Conservation (phyloP, 106 monocot genomes). For the Chionographis japonica region DNA sequence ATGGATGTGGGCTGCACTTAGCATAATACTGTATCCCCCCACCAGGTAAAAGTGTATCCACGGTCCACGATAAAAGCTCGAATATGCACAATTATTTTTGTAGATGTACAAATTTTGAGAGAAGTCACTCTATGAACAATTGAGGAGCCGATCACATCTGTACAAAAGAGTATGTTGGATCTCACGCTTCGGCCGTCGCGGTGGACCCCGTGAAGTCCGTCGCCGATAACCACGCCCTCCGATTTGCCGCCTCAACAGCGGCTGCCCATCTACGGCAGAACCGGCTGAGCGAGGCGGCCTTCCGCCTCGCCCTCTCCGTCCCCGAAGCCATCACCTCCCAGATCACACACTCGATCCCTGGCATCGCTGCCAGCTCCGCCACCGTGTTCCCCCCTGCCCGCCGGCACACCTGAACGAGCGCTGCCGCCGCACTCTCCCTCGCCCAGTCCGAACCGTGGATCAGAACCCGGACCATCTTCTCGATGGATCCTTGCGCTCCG, state of each 20-base stretch:
- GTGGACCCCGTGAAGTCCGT: background rate
- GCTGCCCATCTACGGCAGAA: constrained; percentile 55
- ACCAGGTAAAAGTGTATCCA: background rate
- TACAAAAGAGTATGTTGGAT: background rate
- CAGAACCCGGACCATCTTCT: constrained; percentile 40
- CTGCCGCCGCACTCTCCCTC: constrained; percentile 62
- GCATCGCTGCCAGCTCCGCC: constrained; percentile 26
- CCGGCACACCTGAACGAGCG: constrained; percentile 40
- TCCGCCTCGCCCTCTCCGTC: constrained; percentile 52
- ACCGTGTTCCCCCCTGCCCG: constrained; percentile 14
- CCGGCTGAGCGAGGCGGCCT: constrained; percentile 72
- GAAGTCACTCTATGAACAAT: constrained; percentile 3
- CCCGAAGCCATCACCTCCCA: constrained; percentile 81
- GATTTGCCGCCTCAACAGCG: constrained; percentile 20
- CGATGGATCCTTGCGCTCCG: constrained; percentile 16
- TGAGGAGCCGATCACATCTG: background rate
- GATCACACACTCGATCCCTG: constrained; percentile 80
- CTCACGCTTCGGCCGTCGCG: background rate
- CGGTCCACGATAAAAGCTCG: background rate
- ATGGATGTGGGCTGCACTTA: too few species aligned
- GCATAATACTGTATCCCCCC: too few species aligned
- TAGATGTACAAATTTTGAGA: background rate
- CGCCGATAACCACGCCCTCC: constrained; percentile 9
- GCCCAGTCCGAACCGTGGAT: constrained; percentile 56
- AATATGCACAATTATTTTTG: background rate